Base-by-base conservation (phyloP, 208 protist genomes). In the Acanthamoeba triangularis region DNA sequence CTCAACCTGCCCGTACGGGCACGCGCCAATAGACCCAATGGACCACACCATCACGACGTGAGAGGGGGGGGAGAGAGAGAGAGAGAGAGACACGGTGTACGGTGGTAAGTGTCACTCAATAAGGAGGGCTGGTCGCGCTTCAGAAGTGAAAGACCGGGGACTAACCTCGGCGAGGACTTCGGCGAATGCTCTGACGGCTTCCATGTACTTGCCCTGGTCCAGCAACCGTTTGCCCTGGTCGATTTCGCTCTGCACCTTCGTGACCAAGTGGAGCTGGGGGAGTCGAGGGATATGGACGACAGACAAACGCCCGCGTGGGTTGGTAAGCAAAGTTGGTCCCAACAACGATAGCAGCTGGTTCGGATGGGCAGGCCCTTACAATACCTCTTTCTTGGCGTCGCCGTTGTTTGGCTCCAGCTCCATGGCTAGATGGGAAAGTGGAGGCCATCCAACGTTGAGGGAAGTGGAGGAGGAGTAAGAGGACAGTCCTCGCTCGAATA, bases 171-270 rank as follows among this genome's bases (percentile, higher is more conserved):
- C 20, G 14, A 97, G 61, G 35, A 95, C 54, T 37, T 95, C 82
- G 54, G 90, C 96, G 35, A 96, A 96, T 49, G 69, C 23, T 35
- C 54, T 52, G 13, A 96, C 41, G 16, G 93, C 41, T 78, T 44
- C 37, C 8, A 25, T 28, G 80, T 90, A 90, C 49, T 95, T 78
- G n/a, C 8, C 33, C 18, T 61, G 18, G 8, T 41, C n/a, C 30
- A 92, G 20, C 35, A 30, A 28, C 85, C 35, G 54, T 92, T 56
- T 56, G 23, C 63, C 2, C 44, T 14, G 47, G 28, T 23, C 25
- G 41, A 95, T 85, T 52, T 92, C 37, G 16, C 33, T 20, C 49
- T 95, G 30, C 18, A 95, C 37, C 25, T 49, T 52, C 7, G 41
- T 49, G 11, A n/a, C 74, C 3, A 67, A 35, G 33, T 33, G 56